Percentiles rank a stretch among this genome's conserved stretches.
Evolutionary conservation across 306 rosid genomes (phyloP).

Genomic region (Quillaja saponaria): DNA sequence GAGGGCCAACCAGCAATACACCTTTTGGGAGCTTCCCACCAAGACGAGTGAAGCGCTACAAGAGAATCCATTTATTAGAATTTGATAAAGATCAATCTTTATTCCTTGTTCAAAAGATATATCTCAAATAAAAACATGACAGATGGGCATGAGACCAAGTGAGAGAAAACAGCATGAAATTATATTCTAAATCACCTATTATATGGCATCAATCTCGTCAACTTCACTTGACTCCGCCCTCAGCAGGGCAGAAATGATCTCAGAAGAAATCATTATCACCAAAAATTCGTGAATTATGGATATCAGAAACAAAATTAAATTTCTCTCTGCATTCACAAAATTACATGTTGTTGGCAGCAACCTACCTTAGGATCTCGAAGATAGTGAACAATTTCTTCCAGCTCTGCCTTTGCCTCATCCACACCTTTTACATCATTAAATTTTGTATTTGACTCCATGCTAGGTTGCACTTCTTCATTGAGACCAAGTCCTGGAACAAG

Average conservation of each 20-base stretch:
- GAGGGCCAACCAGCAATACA: conserved; percentile 92
- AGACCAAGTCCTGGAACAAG: conserved; percentile 57
- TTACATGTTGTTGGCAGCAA: neutral
- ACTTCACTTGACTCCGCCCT: too few relatives aligned
- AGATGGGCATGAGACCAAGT: neutral
- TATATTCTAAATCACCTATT: neutral
- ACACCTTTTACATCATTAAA: conserved; percentile 83
- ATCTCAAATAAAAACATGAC: neutral
- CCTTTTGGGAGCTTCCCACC: conserved; percentile 98
- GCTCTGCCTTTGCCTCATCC: conserved; percentile 90
- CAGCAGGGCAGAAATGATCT: neutral
- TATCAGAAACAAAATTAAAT: neutral
- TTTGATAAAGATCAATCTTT: neutral
- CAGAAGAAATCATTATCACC: conserved; percentile 7
- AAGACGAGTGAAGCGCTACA: conserved; percentile 91
- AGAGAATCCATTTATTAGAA: too few relatives aligned
- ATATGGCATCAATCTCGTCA: neutral
- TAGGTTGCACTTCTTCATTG: conserved; percentile 72
- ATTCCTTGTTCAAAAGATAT: conserved; percentile 2
- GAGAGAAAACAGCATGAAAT: neutral
- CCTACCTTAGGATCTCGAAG: conserved; percentile 87
- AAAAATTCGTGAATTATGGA: conserved; percentile 8
- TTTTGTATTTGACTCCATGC: conserved; percentile 70
- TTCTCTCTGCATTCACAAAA: neutral
- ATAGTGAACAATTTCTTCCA: conserved; percentile 90